Percentiles rank a stretch among this genome's conserved stretches.
phyloP scores from a whole-genome alignment of 306 rosid species.

The Sindora glabra region DNA sequence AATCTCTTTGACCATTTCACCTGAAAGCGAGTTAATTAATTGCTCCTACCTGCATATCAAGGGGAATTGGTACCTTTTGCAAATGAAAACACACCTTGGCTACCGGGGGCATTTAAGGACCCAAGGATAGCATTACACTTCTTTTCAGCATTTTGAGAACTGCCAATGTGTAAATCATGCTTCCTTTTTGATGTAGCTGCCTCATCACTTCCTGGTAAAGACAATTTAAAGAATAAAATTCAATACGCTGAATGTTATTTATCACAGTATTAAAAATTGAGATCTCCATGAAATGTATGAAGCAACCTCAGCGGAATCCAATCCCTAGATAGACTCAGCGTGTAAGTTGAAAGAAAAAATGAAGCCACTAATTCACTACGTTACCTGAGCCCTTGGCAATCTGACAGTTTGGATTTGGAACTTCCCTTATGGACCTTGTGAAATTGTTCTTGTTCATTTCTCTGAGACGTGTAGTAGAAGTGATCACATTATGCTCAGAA shows the following conservation, averaged over 20 bases:
- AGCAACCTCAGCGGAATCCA: background rate
- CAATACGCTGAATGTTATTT: background rate
- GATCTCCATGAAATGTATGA: background rate
- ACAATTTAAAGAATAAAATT: conserved; percentile 4
- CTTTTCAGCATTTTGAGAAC: background rate
- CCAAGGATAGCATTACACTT: background rate
- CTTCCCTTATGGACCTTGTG: conserved; percentile 2
- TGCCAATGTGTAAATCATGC: conserved; percentile 1
- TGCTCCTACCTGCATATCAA: conserved; percentile 2
- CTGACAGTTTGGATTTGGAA: conserved; percentile 11
- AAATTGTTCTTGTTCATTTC: background rate
- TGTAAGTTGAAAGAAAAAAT: background rate
- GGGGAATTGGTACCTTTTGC: background rate
- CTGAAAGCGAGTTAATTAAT: conserved; percentile 25
- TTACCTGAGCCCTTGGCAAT: conserved; percentile 27
- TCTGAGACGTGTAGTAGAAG: conserved; percentile 1
- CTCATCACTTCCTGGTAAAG: conserved; percentile 25
- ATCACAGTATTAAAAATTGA: background rate
- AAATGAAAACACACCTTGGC: conserved; percentile 1
- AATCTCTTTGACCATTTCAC: background rate
- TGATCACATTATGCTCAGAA: conserved; percentile 1
- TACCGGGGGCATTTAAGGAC: background rate
- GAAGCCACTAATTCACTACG: conserved; percentile 13
- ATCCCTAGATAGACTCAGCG: background rate
- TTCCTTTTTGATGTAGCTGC: background rate